These are phyloP conservation scores for Coemansia aciculifera DNA, from an alignment of 192 early-diverging fungal genomes.

Conservation along the genomic window DNA sequence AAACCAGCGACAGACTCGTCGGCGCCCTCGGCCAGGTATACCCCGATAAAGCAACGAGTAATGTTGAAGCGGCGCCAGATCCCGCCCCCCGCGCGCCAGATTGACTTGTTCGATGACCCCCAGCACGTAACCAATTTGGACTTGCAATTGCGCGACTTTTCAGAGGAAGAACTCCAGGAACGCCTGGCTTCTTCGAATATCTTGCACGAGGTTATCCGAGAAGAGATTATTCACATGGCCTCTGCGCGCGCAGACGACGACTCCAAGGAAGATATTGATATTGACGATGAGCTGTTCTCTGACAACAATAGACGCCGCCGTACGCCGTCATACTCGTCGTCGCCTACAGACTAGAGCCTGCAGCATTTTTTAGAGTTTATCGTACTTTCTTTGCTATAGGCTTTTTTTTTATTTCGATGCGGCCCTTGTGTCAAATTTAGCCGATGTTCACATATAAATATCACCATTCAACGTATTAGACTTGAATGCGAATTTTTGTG, in stretches of 20 bases:
- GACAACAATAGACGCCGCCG: conserved; percentile 15
- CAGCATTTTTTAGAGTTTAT: not conserved
- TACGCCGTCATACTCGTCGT: conserved; percentile 36
- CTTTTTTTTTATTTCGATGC: not conserved
- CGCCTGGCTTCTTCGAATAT: conserved; percentile 22
- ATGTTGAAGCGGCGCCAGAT: conserved; percentile 42
- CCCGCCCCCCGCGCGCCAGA: conserved; percentile 12
- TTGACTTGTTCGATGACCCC: conserved; percentile 27
- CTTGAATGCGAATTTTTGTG: no score
- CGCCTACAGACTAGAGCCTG: conserved; percentile 11
- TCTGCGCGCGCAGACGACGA: conserved; percentile 7
- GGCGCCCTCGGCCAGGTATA: conserved; percentile 23
- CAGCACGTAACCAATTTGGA: conserved; percentile 27
- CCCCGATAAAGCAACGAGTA: conserved; percentile 31
- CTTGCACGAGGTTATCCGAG: conserved; percentile 26
- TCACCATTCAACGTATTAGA: no score
- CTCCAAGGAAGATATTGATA: conserved; percentile 31
- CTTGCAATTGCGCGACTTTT: conserved; percentile 44
- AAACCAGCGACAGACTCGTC: conserved; percentile 3
- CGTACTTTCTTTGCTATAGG: not conserved
- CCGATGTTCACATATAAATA: not conserved
- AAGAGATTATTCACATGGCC: conserved; percentile 27
- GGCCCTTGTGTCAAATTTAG: not conserved
- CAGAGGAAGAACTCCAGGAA: conserved; percentile 40
- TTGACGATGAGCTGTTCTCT: conserved; percentile 25